Conservation (phyloP, 2,329 filamentous ascomycete species). For the Ophiostoma ips region DNA sequence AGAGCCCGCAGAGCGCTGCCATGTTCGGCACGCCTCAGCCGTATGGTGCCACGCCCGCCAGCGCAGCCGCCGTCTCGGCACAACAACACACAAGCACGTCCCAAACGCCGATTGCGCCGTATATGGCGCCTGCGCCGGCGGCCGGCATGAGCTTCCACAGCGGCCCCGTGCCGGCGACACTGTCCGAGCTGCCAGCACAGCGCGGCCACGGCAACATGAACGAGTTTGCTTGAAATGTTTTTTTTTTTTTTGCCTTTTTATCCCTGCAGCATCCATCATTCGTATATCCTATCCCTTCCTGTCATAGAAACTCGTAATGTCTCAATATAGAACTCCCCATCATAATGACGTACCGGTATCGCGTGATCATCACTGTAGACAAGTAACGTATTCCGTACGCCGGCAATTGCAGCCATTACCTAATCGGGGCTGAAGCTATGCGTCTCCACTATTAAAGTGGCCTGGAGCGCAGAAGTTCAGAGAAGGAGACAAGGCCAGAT, state of each 20-base stretch:
- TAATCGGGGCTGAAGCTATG: neutral
- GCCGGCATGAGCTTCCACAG: conserved; percentile 13
- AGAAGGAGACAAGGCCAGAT: conserved; percentile 16
- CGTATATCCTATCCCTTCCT: neutral
- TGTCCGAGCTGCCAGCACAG: conserved; percentile 20
- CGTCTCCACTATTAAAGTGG: conserved; percentile 1
- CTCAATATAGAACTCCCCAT: neutral
- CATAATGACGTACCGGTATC: no score
- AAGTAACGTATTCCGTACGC: no score
- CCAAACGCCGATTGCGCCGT: conserved; percentile 7
- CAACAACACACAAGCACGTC: conserved; percentile 2
- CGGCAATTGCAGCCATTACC: no score
- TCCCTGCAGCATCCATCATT: neutral
- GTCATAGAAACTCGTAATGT: neutral
- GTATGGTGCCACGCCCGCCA: neutral
- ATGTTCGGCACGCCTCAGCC: neutral
- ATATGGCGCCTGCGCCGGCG: conserved; percentile 3
- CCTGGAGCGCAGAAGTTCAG: conserved; percentile 3
- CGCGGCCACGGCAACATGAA: conserved; percentile 20
- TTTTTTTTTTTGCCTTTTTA: neutral
- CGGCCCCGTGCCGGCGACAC: conserved; percentile 12
- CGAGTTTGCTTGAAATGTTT: conserved; percentile 15
- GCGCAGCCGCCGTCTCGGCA: neutral
- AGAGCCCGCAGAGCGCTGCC: neutral
- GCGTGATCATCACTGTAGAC: no score